These are phyloP conservation scores for Cicer chorassanicum DNA, from an alignment of 306 rosid species.

Conservation along the genomic window DNA sequence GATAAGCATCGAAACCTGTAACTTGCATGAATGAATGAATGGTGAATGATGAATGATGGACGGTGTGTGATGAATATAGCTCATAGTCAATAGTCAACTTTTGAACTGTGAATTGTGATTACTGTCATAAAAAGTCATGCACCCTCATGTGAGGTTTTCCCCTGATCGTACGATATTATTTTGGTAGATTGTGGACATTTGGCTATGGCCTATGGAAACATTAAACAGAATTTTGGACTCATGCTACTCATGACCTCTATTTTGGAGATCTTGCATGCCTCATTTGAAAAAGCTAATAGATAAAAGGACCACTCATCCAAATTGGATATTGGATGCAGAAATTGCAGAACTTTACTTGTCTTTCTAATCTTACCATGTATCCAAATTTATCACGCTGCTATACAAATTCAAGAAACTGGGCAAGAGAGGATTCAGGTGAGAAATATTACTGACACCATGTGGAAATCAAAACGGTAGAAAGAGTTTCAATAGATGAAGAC, in stretches of 20 bases:
- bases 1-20: constrained; percentile 27
- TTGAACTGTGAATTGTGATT: constrained; percentile 36
- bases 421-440: constrained; percentile 53
- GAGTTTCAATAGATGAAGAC: constrained; percentile 53
- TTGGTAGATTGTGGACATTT: constrained; percentile 27
- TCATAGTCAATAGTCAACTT: constrained; percentile 30
- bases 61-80: constrained; percentile 15
- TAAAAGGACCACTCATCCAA: constrained; percentile 56
- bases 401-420: constrained; percentile 44
- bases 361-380: constrained; percentile 49
- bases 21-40: constrained; percentile 35
- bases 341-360: constrained; percentile 49
- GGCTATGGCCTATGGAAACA: constrained; percentile 37
- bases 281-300: constrained; percentile 33
- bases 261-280: constrained; percentile 35
- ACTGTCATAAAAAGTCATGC: constrained; percentile 36
- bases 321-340: constrained; percentile 47
- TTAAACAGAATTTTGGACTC: constrained; percentile 45
- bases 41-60: constrained; percentile 27
- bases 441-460: constrained; percentile 57
- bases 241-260: constrained; percentile 20
- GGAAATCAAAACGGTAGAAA: constrained; percentile 40
- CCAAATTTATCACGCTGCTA: constrained; percentile 45
- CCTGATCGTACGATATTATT: constrained; percentile 30
- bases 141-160: constrained; percentile 46